Evolutionary conservation across 2,329 filamentous ascomycete species (phyloP), one percentile per base, ranked within the genome.

Genomic region (Hypocreales sp.): DNA sequence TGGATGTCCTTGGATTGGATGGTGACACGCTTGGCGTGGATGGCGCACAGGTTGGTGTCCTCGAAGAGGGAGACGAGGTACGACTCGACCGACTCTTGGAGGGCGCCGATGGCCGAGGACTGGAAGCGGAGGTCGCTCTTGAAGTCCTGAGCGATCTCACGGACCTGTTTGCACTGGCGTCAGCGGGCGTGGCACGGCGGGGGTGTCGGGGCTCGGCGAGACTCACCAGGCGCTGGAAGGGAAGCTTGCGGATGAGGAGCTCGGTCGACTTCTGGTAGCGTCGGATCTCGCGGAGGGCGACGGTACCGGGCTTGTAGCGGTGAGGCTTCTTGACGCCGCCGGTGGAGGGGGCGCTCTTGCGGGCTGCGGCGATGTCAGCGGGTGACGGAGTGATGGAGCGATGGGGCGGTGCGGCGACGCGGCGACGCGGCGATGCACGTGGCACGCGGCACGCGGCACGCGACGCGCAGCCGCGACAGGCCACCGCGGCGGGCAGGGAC

Each of bases 11-110:
- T 94, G 41, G 76, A 77, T 61, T 87, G 87, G 61, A 95, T 95
- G 51, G 87, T 95, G 52, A 95, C 90, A 66, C 90, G 84, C 76
- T 95, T 95, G 62, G 90, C 87, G 64, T 95, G 90, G 59, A 95
- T 93, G 51, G 90, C 87, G 64, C 87, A 95, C 28, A 93, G 66
- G 68, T 95, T 95, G 64, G 87, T 94, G 56, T 95, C 87, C 62
- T 95, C 86, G 48, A 95, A 95, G 40, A 95, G 78, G 24, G 86
- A 92, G 60, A 95, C 86, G 48, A 98, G 79, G 65, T 94, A 95
- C 3, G 90, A 92, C 69, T 98, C 90, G 41, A 93, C 86, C 30
- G 90, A 93, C 70, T 98, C 90, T 66, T 98, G 87, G 22, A 98
- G 77, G 40, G 90, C 90, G 50, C 83, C 81, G 53, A 98, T 94